A percentile compares a stretch with the other conserved stretches of the same genome.
phyloP scores from a whole-genome alignment of 1,284 basidiomycete species.

The Cutaneotrichosporon daszewskae region DNA sequence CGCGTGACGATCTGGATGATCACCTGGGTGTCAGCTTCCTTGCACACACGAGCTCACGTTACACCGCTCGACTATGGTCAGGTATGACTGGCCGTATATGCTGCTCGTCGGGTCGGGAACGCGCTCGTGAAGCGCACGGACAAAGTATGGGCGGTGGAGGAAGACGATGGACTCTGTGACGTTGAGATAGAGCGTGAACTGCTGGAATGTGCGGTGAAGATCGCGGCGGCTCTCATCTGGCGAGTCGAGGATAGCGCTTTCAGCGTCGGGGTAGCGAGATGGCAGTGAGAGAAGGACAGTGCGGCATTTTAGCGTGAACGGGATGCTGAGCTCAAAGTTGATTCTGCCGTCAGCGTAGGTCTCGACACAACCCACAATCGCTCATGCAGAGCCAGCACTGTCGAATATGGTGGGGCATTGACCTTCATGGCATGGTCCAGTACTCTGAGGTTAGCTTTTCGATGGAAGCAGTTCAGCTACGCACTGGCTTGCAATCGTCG shows the following conservation, averaged over 20 bases:
- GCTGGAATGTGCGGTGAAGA: constrained; percentile 20
- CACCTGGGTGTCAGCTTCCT: constrained; percentile 10
- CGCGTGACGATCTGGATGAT: constrained; percentile 22
- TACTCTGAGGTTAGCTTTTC: too few relatives aligned
- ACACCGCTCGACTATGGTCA: constrained; percentile 26
- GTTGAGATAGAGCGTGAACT: constrained; percentile 25
- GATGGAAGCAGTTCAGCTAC: too few relatives aligned
- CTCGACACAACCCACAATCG: neutral
- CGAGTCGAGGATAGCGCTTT: constrained; percentile 9
- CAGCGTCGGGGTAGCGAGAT: constrained; percentile 14
- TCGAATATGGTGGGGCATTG: constrained; percentile 5
- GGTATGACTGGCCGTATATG: constrained; percentile 18
- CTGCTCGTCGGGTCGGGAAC: constrained; percentile 16
- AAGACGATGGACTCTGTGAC: constrained; percentile 22
- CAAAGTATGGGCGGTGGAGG: constrained; percentile 28
- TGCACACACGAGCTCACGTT: constrained; percentile 25
- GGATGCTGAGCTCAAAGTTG: constrained; percentile 19
- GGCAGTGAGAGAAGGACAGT: constrained; percentile 16
- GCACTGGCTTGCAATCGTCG: constrained; percentile 9
- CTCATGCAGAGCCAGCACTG: constrained; percentile 13
- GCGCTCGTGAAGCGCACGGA: constrained; percentile 19
- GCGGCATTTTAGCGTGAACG: constrained; percentile 22
- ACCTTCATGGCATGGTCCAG: constrained; percentile 13
- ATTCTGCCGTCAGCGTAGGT: constrained; percentile 14
- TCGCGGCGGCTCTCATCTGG: constrained; percentile 18